Evolutionary conservation across 371 early-diverging fungal genomes (phyloP).

Genomic region (Saksenaea vasiformis): DNA sequence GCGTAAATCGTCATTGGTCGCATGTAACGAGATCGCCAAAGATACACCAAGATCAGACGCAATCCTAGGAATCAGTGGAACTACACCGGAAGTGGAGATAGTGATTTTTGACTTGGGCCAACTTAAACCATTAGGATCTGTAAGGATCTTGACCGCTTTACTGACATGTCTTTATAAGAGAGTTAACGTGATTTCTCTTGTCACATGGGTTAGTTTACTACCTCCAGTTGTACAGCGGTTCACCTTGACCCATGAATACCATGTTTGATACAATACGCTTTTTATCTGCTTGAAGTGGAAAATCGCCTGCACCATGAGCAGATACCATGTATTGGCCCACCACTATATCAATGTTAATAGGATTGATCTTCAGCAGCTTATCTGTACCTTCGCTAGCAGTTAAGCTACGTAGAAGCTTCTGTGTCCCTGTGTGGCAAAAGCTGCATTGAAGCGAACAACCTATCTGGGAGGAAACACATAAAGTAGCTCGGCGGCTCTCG

Average conservation of each 20-base stretch:
- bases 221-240: conserved; percentile 86
- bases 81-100: conserved; percentile 90
- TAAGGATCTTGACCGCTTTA: conserved; percentile 72
- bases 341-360: conserved; percentile 39
- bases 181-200: not conserved
- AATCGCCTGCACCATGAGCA: conserved; percentile 61
- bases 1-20: conserved; percentile 79
- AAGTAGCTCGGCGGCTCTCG: conserved; percentile 69
- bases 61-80: conserved; percentile 75
- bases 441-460: conserved; percentile 88
- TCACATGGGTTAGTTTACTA: too few relatives aligned
- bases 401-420: conserved; percentile 78
- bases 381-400: conserved; percentile 65
- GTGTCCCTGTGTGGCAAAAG: conserved; percentile 94
- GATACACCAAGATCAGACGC: conserved; percentile 79
- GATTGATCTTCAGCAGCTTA: not conserved
- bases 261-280: conserved; percentile 72
- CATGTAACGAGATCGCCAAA: conserved; percentile 89
- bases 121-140: conserved; percentile 68
- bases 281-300: conserved; percentile 42
- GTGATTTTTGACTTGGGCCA: conserved; percentile 79
- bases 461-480: conserved; percentile 89
- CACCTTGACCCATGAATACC: conserved; percentile 94
- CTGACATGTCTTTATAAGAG: conserved; percentile 57
- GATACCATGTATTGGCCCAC: conserved; percentile 85